A percentile compares a stretch with the other conserved stretches of the same genome.
Evolutionary conservation across 345 rosid species (phyloP).

Genomic region (Eucalyptus marginata): DNA sequence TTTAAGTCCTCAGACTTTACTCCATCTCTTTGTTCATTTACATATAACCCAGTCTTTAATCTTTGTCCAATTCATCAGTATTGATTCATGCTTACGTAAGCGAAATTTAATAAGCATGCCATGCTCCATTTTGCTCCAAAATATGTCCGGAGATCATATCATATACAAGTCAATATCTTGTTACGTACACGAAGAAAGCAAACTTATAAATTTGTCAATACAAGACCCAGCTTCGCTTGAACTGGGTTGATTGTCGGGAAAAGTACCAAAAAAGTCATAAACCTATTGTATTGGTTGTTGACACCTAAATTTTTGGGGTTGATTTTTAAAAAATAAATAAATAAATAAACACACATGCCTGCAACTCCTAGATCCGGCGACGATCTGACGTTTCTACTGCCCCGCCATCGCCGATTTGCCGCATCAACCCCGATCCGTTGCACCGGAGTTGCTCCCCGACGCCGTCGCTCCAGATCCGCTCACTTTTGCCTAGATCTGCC

Average conservation of each 20-base stretch:
- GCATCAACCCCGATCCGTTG: no score
- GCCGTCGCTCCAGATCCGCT: no score
- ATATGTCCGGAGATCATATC: background rate
- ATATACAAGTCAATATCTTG: background rate
- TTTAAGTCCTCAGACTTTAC: background rate
- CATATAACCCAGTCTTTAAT: background rate
- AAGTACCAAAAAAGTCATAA: no score
- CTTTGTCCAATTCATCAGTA: background rate
- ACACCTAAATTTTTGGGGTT: no score
- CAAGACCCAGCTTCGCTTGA: background rate
- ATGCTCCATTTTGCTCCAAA: background rate
- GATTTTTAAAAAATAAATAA: no score
- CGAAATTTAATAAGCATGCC: background rate
- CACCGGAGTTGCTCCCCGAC: no score
- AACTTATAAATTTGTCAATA: background rate
- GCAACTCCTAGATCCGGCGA: no score
- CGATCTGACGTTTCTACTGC: no score
- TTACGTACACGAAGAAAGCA: background rate
- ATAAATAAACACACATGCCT: no score
- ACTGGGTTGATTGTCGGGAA: background rate
- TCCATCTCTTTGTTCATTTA: background rate
- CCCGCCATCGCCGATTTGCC: no score
- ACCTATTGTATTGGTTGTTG: no score
- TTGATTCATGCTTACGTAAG: background rate
- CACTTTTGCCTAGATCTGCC: no score